Evolutionary conservation across 176 grass and related monocot genomes (phyloP), one percentile per base, ranked within the genome.

Genomic region (Phyllostachys edulis): DNA sequence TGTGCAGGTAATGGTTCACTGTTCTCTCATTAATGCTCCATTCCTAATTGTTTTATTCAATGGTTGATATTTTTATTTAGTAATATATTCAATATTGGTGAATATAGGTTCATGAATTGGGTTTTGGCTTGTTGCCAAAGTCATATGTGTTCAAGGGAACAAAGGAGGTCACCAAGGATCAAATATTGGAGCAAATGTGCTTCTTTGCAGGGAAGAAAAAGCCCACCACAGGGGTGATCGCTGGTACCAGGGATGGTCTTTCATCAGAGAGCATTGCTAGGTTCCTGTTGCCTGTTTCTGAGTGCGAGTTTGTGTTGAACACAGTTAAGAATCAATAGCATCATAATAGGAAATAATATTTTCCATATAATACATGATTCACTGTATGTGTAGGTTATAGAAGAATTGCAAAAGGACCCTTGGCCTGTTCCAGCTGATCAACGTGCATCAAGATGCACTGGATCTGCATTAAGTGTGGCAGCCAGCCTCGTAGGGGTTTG

Each of bases 121-220:
- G 93, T 73, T 98, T 93, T 82, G 96, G 92, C 21, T 89, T 93
- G 80, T 76, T 95, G 71, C 93, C 93, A 13, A 98, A 95, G 73
- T 90, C 93, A 67, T 98, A 95, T 85, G 92, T 98, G 27, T 95
- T 98, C 87, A 98, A 93, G 80, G 96, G 96, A 88, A 88, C 91
- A 76, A 98, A 95, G 72, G 96, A 98, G 85, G 85, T 87, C 59
- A 93, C 87, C 64, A 98, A 98, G 73, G 96, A 98, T 56, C 91
- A 98, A 86, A 79, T 98, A 71, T 66, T 98, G 75, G 96, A 98
- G 20, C 92, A 98, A 85, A 95, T 98, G 95, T 90, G 91, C 67
- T 95, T 98, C 82, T 98, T 98, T 86, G 51, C 81, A 72, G 83
- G 90, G 26, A 97, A 88, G 78, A 84, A 87, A 87, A 95, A 82